These are phyloP conservation scores for Diplodia scrobiculata DNA, from an alignment of 2,329 filamentous ascomycete species.

Conservation along the genomic window DNA sequence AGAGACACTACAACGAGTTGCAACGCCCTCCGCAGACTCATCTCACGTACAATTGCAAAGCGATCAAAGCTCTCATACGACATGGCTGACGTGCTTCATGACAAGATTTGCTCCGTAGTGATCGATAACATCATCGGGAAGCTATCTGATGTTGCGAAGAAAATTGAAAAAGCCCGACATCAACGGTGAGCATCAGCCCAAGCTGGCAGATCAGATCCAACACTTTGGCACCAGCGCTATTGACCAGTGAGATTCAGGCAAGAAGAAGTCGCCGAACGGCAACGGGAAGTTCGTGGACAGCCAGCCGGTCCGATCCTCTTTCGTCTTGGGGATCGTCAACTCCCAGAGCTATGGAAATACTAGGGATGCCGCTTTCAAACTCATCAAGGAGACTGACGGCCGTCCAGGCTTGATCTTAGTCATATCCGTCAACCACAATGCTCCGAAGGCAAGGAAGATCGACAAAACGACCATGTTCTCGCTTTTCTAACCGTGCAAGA, in stretches of 20 bases:
- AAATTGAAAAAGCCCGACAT: neutral
- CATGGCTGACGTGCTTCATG: neutral
- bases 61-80: neutral
- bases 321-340: neutral
- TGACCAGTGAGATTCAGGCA: accelerated
- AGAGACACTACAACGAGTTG: neutral
- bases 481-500: neutral
- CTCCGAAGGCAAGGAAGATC: neutral
- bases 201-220: neutral
- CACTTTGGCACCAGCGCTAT: neutral
- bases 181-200: neutral
- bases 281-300: neutral
- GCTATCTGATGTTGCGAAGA: neutral
- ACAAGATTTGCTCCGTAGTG: neutral
- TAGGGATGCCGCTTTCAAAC: neutral
- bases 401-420: neutral
- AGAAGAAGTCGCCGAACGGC: neutral
- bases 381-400: neutral
- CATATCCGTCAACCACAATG: neutral
- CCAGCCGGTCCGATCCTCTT: neutral
- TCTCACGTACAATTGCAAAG: neutral
- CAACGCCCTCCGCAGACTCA: neutral
- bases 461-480: neutral
- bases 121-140: neutral
- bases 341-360: neutral